Conservation (phyloP, 306 rosid species). For the Inga laurina region DNA sequence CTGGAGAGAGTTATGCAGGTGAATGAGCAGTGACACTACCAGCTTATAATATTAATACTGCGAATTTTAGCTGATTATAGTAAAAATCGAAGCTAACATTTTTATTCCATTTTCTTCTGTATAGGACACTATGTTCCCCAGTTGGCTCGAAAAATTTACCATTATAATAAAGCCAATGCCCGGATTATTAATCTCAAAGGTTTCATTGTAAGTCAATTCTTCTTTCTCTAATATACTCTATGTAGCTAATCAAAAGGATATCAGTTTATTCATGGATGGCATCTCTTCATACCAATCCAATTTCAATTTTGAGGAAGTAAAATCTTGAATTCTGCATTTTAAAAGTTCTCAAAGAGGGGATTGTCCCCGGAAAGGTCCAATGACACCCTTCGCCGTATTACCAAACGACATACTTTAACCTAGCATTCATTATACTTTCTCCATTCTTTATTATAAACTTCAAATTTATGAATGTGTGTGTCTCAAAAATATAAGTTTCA, state of each 20-base stretch:
- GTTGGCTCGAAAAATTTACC: conserved; percentile 53
- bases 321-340: background rate
- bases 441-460: no score
- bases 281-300: background rate
- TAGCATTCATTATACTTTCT: background rate
- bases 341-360: background rate
- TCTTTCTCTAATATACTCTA: background rate
- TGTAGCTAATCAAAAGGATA: background rate
- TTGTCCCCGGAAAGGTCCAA: background rate
- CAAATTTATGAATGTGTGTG: no score
- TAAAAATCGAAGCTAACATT: background rate
- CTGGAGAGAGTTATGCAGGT: conserved; percentile 83
- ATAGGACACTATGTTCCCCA: conserved; percentile 74
- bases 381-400: background rate
- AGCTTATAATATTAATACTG: background rate
- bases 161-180: conserved; percentile 53
- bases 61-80: background rate
- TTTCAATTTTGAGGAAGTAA: background rate
- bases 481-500: no score
- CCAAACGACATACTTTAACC: background rate
- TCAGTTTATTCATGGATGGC: background rate
- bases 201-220: conserved; percentile 50
- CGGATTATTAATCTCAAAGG: conserved; percentile 64
- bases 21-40: background rate
- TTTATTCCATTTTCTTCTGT: background rate